Evolutionary conservation across 768 basidiomycete genomes (phyloP), one percentile per base, ranked within the genome.

Genomic region (Psilocybe tampanensis): DNA sequence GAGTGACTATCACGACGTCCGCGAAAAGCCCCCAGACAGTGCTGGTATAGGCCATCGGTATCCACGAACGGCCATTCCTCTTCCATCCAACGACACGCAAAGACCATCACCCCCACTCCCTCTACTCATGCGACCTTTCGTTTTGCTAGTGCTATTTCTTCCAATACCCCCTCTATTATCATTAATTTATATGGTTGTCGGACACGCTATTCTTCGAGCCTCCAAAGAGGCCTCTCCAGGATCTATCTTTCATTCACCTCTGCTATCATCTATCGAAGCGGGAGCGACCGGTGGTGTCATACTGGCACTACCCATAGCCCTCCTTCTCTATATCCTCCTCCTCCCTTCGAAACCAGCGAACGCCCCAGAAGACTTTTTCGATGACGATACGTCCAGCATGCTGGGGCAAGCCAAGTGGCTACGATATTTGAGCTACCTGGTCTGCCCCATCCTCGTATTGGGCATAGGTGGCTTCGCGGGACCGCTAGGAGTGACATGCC

Each of bases 281-380:
- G 74, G 68, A 13, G 72, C 73, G 17, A 66, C 65, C 22, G 74
- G 74, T 44, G 74, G 73, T 1, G 59, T 65, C 4, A 71, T 76
- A 54, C 68, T 76, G 47, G 34, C 73, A 2, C 54, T 73, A 6
- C 75, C 75, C 1, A 56, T 74, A 44, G 72, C 66, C 7, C 58
- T 74, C 21, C 59, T 72, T 11, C 55, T 75, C 6, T 74, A 68
- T 59, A 47, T 71, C 53, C 60, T 74, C 55, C 41, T 72, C n/a
- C 62, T 60, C 50, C 49, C 44, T 3, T 65, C 69, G 4, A 60
- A 55, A 36, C 60, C 63, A 1, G 18, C 60, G 2, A 60, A 65
- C 2, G 59, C 67, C 2, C 64, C 66, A 4, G 72, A 71, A 34
- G 74, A 75, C 49, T 72, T 73, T 56, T 74, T 75, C 61, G 70